Percentiles rank a stretch among this genome's conserved stretches.
These are phyloP conservation scores for Umbelopsis sp. DNA, from an alignment of 371 early-diverging fungal species.

Conservation along the genomic window DNA sequence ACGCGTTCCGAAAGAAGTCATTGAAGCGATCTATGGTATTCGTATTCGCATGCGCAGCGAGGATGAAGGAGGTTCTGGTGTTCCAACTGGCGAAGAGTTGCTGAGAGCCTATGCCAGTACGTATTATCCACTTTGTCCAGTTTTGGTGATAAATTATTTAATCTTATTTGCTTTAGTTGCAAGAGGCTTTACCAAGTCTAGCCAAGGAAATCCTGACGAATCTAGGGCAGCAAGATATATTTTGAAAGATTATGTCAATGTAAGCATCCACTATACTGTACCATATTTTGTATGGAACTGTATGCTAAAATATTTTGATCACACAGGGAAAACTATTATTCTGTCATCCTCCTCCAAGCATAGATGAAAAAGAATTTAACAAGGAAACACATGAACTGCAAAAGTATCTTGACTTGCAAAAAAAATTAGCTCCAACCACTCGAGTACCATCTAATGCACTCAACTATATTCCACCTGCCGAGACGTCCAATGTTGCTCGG, in stretches of 20 bases:
- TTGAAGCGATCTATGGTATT: conserved; percentile 95
- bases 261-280: conserved; percentile 25
- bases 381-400: conserved; percentile 68
- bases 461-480: conserved; percentile 60
- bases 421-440: conserved; percentile 55
- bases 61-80: conserved; percentile 83
- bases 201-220: conserved; percentile 97
- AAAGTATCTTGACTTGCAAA: conserved; percentile 55
- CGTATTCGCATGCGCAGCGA: conserved; percentile 72
- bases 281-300: conserved; percentile 7
- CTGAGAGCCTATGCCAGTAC: conserved; percentile 76
- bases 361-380: conserved; percentile 72
- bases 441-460: conserved; percentile 59
- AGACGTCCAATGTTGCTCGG: conserved; percentile 31
- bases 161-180: conserved; percentile 55
- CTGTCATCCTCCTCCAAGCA: conserved; percentile 83
- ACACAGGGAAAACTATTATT: conserved; percentile 82
- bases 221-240: conserved; percentile 94
- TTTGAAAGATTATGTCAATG: conserved; percentile 95
- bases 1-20: conserved; percentile 86
- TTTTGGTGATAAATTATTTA: neutral
- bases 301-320: neutral
- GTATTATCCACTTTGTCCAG: conserved; percentile 6
- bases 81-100: conserved; percentile 84
- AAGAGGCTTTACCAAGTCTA: conserved; percentile 87